Conservation (phyloP, 345 rosid genomes). For the Ricinus communis region DNA sequence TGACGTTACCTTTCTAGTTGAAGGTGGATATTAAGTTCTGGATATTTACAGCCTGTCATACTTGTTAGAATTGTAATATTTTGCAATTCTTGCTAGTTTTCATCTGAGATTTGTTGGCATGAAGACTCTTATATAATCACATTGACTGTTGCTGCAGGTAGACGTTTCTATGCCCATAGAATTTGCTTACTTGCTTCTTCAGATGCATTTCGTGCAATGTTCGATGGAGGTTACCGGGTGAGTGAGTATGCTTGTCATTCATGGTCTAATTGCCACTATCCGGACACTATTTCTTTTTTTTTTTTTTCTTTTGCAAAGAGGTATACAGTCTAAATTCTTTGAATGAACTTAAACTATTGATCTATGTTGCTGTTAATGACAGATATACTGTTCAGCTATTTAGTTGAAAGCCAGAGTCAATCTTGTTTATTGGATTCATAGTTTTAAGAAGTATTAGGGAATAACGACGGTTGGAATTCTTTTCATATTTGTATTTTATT, state of each 20-base stretch:
- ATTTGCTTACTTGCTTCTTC: conserved; percentile 98
- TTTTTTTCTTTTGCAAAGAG: background rate
- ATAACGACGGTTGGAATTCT: background rate
- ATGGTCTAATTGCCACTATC: background rate
- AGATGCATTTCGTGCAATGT: conserved; percentile 99
- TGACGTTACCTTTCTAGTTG: conserved; percentile 94
- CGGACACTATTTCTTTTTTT: background rate
- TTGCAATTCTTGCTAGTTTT: background rate
- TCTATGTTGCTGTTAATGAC: conserved; percentile 7
- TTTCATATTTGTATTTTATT: background rate
- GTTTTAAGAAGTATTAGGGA: background rate
- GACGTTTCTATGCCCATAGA: conserved; percentile 91
- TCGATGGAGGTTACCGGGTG: conserved; percentile 98
- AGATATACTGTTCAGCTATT: background rate
- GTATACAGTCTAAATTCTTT: background rate
- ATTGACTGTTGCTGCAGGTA: conserved; percentile 53
- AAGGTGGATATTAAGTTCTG: conserved; percentile 50
- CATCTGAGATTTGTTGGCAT: background rate
- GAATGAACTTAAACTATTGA: background rate
- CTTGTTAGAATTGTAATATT: conserved; percentile 3
- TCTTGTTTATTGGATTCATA: background rate
- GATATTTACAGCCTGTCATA: background rate
- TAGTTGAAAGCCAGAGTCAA: background rate
- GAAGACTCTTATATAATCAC: background rate
- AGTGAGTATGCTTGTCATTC: conserved; percentile 30